Base-by-base conservation (phyloP, 1,284 basidiomycete genomes). In the Coniophora puteana region DNA sequence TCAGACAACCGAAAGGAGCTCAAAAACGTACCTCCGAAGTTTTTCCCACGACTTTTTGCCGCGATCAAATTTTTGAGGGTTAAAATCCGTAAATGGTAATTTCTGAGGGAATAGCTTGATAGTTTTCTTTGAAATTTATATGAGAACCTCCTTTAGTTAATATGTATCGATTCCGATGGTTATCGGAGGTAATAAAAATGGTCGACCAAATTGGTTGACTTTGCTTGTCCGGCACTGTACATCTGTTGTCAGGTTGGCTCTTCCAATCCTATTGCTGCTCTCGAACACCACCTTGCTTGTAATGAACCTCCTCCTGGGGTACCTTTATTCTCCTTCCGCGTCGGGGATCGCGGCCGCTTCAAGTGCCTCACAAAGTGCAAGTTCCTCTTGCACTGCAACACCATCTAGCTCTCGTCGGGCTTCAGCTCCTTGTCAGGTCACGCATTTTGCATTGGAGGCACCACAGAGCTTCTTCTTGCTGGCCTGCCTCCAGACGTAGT, bases 361-460 rank as follows among this genome's bases (percentile, higher is more conserved):
- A 17, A 12, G 8, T n/a, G 41, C 1, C 46, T 59, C 2, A 54
- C 53, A 2, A 51, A 46, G 27, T 23, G 20, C 7, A 43, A 22
- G 8, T 57, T 60, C 40, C 22, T 61, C 4, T 14, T 16, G 1
- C 36, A 57, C 0, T 59, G 57, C 47, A 61, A 60, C 43, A 23
- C 41, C 8, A 51, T 61, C 21, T 59, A 57, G 57, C 8, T 24
- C 1, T 22, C 21, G n/a, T 36, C 34, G 3, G 51, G 54, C 5
- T 51, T 46, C 23, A 45, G 51, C 1, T 20, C 16, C 8, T 45
- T 48, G 3, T 52, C 53, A 0, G 58, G 60, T 0, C 61, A 65
- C 32, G 43, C 48, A 31, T 63, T 65, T 24, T 44, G 55, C 1
- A 65, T 66, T 20, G 60, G 64, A 0, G 59, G 62, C 0, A 57